Conservation (phyloP, 2,329 filamentous ascomycete genomes). For the Eutypa lata region DNA sequence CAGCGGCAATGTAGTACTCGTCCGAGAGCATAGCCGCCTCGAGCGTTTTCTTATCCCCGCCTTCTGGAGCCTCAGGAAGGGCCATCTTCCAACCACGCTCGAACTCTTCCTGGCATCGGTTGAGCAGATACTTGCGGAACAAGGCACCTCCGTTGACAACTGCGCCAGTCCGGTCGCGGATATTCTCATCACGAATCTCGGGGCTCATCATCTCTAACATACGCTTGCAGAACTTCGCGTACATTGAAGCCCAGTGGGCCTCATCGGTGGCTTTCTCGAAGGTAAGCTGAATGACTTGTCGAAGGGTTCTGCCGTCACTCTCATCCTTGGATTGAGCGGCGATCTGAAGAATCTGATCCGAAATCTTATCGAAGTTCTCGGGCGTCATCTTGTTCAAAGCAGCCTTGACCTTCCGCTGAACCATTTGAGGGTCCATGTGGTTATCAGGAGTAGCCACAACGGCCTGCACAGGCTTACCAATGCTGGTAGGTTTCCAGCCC, state of each 20-base stretch:
- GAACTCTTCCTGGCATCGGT: constrained; percentile 98
- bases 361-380: constrained; percentile 82
- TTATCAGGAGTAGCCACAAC: constrained; percentile 44
- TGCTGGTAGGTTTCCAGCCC: constrained; percentile 86
- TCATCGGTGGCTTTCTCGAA: constrained; percentile 99
- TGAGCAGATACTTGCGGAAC: constrained; percentile 98
- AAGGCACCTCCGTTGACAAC: constrained; percentile 88
- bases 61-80: constrained; percentile 72
- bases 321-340: constrained; percentile 95
- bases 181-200: constrained; percentile 92
- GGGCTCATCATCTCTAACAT: constrained; percentile 95
- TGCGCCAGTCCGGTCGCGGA: constrained; percentile 84
- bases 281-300: constrained; percentile 97
- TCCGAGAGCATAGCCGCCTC: constrained; percentile 87
- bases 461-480: constrained; percentile 45
- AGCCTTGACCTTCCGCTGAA: constrained; percentile 98
- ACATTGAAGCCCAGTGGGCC: constrained; percentile 98
- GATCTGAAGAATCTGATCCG: constrained; percentile 88
- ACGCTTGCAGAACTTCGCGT: constrained; percentile 95
- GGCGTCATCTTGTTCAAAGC: constrained; percentile 99
- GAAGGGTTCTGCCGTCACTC: constrained; percentile 85
- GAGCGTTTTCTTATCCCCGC: constrained; percentile 55
- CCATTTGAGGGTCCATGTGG: constrained; percentile 83
- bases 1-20: constrained; percentile 91
- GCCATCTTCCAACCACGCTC: constrained; percentile 96